Base-by-base conservation (phyloP, 2,329 filamentous ascomycete species). In the Penicillium corylophilum region DNA sequence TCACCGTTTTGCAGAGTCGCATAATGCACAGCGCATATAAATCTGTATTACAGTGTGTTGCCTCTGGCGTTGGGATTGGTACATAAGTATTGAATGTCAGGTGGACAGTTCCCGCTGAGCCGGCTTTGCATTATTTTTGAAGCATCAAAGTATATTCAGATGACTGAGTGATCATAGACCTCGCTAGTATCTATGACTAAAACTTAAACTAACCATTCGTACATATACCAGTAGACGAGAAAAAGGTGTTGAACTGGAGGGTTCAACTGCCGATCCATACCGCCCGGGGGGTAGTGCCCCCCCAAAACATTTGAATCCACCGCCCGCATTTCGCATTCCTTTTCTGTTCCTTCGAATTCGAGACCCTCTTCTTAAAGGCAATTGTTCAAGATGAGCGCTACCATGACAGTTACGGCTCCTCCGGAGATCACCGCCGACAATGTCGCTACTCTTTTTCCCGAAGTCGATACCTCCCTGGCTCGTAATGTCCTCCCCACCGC, bases 381-480 rank as follows among this genome's bases (percentile, higher is more conserved):
- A 20, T 16, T 36, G 16, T 20, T 36, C 33, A 65, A 53, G 6
- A 73, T 71, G 69, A 71, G 63, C 12, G 79, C 80, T 29, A 80
- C 79, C 23, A 79, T 74, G 35, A 77, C 76, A 33, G 70, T 75
- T 26, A 78, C 78, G 20, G 69, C 72, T 51, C 64, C 79, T 36
- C 79, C 84, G 66, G 79, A 82, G 50, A 90, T 95, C 68, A 95
- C 90, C 46, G 90, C 91, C 16, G 85, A 94, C 64, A 90, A 88
- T 66, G 90, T 99, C 65, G 80, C 93, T 53, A 86, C 85, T 56
- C 83, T 97, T 44, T 97, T 97, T 74, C 90, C 91, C 47, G 91
- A 96, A 71, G 83, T 87, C 63, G 82, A 85, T 71, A 84, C 82
- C 22, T 76, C 75, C 15, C 76, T 86, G 45, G 82, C 82, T 46